Base-by-base conservation (phyloP, 2,329 filamentous ascomycete species). In the Sclerotinia glacialis region DNA sequence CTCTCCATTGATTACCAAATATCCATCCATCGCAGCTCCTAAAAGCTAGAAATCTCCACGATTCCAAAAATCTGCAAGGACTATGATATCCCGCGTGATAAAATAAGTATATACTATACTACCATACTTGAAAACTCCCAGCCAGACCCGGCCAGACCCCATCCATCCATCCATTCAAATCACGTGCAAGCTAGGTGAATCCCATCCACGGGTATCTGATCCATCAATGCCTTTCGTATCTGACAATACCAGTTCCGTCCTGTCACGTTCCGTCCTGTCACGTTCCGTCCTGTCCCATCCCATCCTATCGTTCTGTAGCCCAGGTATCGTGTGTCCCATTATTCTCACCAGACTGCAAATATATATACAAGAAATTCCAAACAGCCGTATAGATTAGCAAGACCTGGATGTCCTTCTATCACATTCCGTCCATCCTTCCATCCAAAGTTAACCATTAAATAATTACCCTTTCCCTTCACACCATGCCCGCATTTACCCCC, bases 291-390 rank as follows among this genome's bases (percentile, higher is more conserved):
- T 7, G 34, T 42, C 37, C 54, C n/a, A 16, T 52, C 37, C 54
- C 16, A 23, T 52, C 56, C 56, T n/a, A 18, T 44, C 23, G 26
- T 14, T 6, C 31, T 31, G 18, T 53, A 14, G 8, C 16, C n/a
- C n/a, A 40, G 14, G 34, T 56, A 21, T 58, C 54, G 14, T 58
- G n/a, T 42, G 14, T 42, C 23, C n/a, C 23, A 42, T 34, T 23
- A 46, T 53, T 11, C 37, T 26, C 34, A 21, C 18, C 46, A 53
- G n/a, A 28, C 5, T 5, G 14, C 26, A 49, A 7, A 52, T 40
- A 46, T 55, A 64, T 54, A 21, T 28, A 53, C 61, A 55, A 40
- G 50, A 64, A 55, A n/a, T n/a, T n/a, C n/a, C n/a, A n/a, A n/a
- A n/a, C n/a, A n/a, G n/a, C n/a, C n/a, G n/a, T n/a, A n/a, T n/a